Percentiles rank a stretch among this genome's conserved stretches.
Conservation (phyloP, 2,329 filamentous ascomycete species). For the Sphaerostilbella broomeana region DNA sequence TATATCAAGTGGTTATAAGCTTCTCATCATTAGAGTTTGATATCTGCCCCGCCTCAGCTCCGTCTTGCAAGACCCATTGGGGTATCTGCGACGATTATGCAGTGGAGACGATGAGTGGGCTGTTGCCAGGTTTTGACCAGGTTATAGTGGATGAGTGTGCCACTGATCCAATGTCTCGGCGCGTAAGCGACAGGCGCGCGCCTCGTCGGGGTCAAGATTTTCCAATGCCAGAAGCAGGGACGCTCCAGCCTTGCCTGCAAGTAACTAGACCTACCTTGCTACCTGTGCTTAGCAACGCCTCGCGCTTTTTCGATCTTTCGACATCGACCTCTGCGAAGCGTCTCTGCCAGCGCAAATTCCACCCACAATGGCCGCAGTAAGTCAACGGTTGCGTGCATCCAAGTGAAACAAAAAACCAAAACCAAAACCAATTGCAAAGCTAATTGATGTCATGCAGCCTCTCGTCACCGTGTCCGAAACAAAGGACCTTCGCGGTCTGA, state of each 20-base stretch:
- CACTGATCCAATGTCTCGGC: neutral
- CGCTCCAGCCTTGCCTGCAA: slow-evolving; percentile 2
- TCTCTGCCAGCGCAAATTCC: slow-evolving; percentile 3
- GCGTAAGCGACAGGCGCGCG: slow-evolving; percentile 11
- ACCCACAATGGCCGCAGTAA: slow-evolving; percentile 47
- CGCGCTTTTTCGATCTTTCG: slow-evolving; percentile 1
- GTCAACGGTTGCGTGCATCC: slow-evolving; percentile 24
- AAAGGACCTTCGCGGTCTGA: slow-evolving; percentile 92
- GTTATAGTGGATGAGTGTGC: too few relatives aligned
- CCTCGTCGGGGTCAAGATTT: slow-evolving; percentile 8
- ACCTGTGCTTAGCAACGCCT: neutral
- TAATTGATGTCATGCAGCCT: slow-evolving; percentile 33
- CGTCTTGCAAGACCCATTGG: too few relatives aligned
- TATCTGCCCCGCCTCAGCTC: too few relatives aligned
- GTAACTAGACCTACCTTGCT: slow-evolving; percentile 6
- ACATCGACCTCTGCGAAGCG: slow-evolving; percentile 1
- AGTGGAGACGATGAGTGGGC: too few relatives aligned
- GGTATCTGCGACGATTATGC: too few relatives aligned
- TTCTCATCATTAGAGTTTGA: too few relatives aligned
- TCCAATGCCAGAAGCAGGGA: slow-evolving; percentile 1
- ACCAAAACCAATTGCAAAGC: neutral
- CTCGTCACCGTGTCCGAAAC: slow-evolving; percentile 81
- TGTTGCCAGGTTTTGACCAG: too few relatives aligned
- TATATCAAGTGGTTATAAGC: too few relatives aligned
- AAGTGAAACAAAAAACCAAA: too few relatives aligned